Evolutionary conservation across 2,329 filamentous ascomycete genomes (phyloP), one percentile per base, ranked within the genome.

Genomic region (Diaporthe citriasiana): DNA sequence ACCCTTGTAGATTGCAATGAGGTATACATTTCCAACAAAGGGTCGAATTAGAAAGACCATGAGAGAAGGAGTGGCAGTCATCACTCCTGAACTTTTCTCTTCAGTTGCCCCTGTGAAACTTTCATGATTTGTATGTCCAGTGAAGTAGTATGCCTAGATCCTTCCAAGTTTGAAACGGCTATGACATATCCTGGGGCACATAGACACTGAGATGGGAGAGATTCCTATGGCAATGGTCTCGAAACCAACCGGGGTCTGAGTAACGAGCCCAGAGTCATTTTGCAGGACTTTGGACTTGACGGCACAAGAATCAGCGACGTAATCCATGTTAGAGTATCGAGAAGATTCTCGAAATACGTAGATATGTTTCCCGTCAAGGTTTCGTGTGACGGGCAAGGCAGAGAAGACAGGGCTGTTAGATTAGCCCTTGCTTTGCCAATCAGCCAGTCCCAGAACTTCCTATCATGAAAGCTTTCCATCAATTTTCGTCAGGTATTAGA

Each of bases 281-380:
- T 30, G 50, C 50, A 53, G n/a, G 50, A 53, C 50, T 27, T 53
- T n/a, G 50, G 27, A 53, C 50, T 53, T 27, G 10, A 30, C 25
- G n/a, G 25, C 50, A 53, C 25, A 53, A 30, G 50, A 53, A 53
- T 27, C 15, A 27, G n/a, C 10, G 25, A 53, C n/a, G n/a, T 53
- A 53, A 27, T 53, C 50, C 50, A 53, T 53, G 27, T 53, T 30
- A 53, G 50, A 30, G 50, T 27, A 30, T 53, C 25, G 50, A 53
- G 50, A 53, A 15, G 50, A 30, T 53, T 53, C 50, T 53, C 50
- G 50, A 53, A 53, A 53, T 17, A 25, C 50, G 27, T 53, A 53
- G 13, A 27, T 53, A 53, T 53, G 25, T 53, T 53, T 27, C 50
- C 50, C 50, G n/a, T 17, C 5, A 25, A 53, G 25, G n/a, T 25